Percentiles rank a stretch among this genome's conserved stretches.
Evolutionary conservation across 371 early-diverging fungal species (phyloP).

Genomic region (Rhizopus delemar): DNA sequence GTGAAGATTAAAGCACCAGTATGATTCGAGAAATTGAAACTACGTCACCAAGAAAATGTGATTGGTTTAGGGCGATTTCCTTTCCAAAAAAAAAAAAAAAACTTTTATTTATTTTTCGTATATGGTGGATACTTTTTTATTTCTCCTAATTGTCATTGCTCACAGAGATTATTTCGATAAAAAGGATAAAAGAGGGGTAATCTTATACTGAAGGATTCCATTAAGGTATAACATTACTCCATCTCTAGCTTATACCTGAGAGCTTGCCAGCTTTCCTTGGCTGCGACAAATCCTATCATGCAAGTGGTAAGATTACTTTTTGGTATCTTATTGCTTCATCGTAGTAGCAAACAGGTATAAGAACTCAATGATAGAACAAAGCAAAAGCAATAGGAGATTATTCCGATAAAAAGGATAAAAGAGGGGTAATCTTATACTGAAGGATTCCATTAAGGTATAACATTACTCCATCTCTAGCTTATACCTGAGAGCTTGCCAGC

Average conservation of each 20-base stretch:
- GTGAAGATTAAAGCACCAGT: no score
- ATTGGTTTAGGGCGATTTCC: neutral
- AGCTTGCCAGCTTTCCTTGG: conserved; percentile 16
- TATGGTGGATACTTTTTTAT: conserved; percentile 1
- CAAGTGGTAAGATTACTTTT: conserved; percentile 13
- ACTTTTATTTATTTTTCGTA: neutral
- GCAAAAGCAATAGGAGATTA: no score
- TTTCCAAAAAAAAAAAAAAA: neutral
- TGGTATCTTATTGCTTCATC: conserved; percentile 17
- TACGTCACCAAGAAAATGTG: conserved; percentile 1
- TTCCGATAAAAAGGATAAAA: no score
- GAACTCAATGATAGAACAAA: no score
- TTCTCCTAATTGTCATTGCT: conserved; percentile 9
- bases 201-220: conserved; percentile 14
- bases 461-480: conserved; percentile 14
- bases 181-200: neutral
- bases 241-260: conserved; percentile 14
- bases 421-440: conserved; percentile 12
- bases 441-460: conserved; percentile 15
- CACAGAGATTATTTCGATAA: conserved; percentile 6
- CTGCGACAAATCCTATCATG: conserved; percentile 9
- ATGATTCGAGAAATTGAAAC: neutral
- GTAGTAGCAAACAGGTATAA: conserved; percentile 9
- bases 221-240: conserved; percentile 17
- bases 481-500: conserved; percentile 17